A percentile compares a stretch with the other conserved stretches of the same genome.
Conservation (phyloP, 2,329 filamentous ascomycete genomes). For the Macroventuria anomochaeta region DNA sequence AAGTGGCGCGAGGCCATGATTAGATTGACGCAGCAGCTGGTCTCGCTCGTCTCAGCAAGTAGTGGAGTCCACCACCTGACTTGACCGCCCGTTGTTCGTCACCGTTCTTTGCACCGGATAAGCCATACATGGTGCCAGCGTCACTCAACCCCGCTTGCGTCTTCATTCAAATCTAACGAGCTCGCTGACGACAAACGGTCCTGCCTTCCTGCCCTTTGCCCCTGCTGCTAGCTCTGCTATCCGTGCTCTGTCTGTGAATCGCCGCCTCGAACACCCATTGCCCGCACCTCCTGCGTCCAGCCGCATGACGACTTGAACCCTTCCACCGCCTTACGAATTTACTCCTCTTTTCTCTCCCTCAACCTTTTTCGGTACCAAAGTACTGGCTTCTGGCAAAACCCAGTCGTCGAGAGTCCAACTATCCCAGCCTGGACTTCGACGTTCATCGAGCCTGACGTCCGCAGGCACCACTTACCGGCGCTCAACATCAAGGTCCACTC, state of each 20-base stretch:
- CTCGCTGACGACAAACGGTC: constrained; percentile 13
- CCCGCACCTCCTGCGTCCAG: constrained; percentile 17
- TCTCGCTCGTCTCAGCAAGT: constrained; percentile 19
- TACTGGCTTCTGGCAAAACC: background rate
- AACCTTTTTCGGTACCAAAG: background rate
- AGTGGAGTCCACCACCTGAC: constrained; percentile 24
- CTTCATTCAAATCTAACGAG: constrained; percentile 14
- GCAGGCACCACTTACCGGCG: background rate
- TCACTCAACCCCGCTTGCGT: constrained; percentile 22
- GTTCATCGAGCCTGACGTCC: background rate
- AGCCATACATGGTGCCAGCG: constrained; percentile 26
- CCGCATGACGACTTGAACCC: constrained; percentile 11
- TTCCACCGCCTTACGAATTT: background rate
- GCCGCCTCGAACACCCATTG: constrained; percentile 22
- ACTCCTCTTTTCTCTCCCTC: background rate
- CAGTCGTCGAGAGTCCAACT: background rate
- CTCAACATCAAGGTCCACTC: constrained; percentile 3
- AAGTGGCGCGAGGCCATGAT: constrained; percentile 20
- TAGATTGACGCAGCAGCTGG: constrained; percentile 26
- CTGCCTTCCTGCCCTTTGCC: constrained; percentile 13
- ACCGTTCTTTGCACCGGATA: constrained; percentile 24
- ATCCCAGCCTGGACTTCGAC: background rate
- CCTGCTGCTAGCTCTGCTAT: constrained; percentile 16
- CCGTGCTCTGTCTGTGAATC: constrained; percentile 27
- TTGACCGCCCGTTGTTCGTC: constrained; percentile 19